These are phyloP conservation scores for Apodospora peruviana DNA, from an alignment of 495 filamentous ascomycete genomes.

Conservation along the genomic window DNA sequence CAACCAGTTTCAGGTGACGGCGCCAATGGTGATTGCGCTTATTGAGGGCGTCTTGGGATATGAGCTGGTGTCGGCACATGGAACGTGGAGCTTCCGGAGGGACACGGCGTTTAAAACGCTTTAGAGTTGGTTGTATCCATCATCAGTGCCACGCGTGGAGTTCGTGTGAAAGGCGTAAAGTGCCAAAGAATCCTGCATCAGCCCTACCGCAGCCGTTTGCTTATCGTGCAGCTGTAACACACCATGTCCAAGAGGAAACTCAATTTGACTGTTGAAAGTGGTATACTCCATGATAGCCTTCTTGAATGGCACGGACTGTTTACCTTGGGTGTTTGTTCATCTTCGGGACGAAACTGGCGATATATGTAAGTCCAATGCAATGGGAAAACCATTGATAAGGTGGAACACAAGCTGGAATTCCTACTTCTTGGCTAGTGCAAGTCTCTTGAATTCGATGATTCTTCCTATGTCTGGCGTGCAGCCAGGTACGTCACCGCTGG, in stretches of 20 bases:
- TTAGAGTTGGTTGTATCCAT: background rate
- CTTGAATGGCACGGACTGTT: too few species aligned
- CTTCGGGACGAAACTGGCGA: too few species aligned
- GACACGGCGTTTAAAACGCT: slow-evolving; percentile 17
- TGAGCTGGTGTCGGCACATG: slow-evolving; percentile 18
- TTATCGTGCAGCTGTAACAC: too few species aligned
- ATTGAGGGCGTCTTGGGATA: slow-evolving; percentile 37
- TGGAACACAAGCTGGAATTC: background rate
- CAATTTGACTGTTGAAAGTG: too few species aligned
- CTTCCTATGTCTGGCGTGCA: too few species aligned
- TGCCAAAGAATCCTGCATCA: background rate
- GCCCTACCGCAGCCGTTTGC: too few species aligned
- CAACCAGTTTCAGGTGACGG: slow-evolving; percentile 20
- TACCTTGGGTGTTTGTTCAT: too few species aligned
- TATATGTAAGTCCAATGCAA: too few species aligned
- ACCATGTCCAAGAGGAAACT: too few species aligned
- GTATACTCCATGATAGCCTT: too few species aligned
- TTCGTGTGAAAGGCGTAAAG: background rate
- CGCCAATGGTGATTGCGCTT: slow-evolving; percentile 30
- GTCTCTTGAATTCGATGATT: background rate
- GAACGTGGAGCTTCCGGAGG: slow-evolving; percentile 17
- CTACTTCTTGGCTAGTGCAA: background rate
- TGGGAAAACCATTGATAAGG: background rate
- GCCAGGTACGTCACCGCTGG: background rate
- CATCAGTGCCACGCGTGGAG: background rate